phyloP scores from a whole-genome alignment of 768 basidiomycete genomes.

The Lactarius hatsudake region DNA sequence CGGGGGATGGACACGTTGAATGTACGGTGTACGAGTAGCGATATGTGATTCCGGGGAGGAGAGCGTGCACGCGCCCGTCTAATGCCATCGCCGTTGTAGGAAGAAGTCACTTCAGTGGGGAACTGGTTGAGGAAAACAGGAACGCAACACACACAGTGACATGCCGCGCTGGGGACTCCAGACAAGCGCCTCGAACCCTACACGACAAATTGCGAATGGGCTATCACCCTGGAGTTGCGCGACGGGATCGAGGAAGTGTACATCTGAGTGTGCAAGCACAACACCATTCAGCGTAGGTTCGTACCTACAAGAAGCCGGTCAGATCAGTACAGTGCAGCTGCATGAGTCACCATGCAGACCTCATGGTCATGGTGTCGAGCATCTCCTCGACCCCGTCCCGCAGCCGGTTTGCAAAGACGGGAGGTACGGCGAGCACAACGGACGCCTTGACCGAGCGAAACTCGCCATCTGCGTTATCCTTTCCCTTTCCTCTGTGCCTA shows the following conservation, averaged over 20 bases:
- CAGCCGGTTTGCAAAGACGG: conserved; percentile 74
- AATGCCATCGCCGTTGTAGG: not conserved
- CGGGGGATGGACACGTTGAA: conserved; percentile 96
- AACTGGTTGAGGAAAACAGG: not conserved
- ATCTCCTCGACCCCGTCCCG: conserved; percentile 78
- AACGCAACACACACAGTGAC: conserved; percentile 58
- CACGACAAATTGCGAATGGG: conserved; percentile 74
- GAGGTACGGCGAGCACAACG: conserved; percentile 72
- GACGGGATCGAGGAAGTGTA: conserved; percentile 59
- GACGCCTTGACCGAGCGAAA: conserved; percentile 64
- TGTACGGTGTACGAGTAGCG: conserved; percentile 83
- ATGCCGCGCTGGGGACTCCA: conserved; percentile 87
- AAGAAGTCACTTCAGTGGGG: conserved; percentile 1
- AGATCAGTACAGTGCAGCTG: not conserved
- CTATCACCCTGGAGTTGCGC: conserved; percentile 77
- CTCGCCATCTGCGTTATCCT: conserved; percentile 38
- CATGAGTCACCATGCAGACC: conserved; percentile 46
- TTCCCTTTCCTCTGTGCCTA: conserved; percentile 27
- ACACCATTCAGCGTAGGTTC: conserved; percentile 85
- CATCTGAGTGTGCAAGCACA: conserved; percentile 79
- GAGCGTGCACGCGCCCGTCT: conserved; percentile 86
- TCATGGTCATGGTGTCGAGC: conserved; percentile 94
- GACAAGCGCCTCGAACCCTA: conserved; percentile 78
- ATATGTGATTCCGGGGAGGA: conserved; percentile 93
- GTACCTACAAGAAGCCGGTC: conserved; percentile 55